Evolutionary conservation across 352 stramenopile species (phyloP), one percentile per base, ranked within the genome.

Genomic region (Phytophthora tubulina): DNA sequence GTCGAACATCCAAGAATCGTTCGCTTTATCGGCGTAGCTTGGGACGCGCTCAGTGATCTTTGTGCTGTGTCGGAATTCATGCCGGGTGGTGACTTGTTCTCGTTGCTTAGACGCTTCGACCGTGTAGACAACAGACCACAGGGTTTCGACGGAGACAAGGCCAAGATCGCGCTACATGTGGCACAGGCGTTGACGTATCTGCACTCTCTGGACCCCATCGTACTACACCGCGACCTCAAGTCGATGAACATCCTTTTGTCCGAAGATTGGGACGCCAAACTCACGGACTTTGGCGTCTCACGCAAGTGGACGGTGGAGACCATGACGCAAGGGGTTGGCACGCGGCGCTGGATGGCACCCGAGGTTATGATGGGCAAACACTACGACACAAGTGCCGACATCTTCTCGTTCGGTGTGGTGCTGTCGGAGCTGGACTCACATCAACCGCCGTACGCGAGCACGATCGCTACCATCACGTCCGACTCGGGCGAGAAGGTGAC

Each of bases 1-100:
- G 50, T 92, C 4, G 79, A 91, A 14, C 86, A 94, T 56, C 71
- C 78, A 9, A 67, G 76, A 9, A 89, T 94, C 15, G 81, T 92
- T 2, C 75, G 63, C 7, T 92, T 92, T 39, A 61, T 92, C 17
- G 86, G 81, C 5, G 78, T 86, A 14, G 77, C 81, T 6, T 91
- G 83, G 83, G 80, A 86, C 44, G 63, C 80, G 1, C 70, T 85
- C 42, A 78, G 51, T 15, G 79, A 86, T 36, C 52, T 88, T 32
- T 80, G 78, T 30, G 78, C 73, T 6, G 81, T 91, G 17, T 88
- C 81, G 7, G 83, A 91, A 61, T 79, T 85, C 50, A 88, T 91
- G 83, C 53, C 63, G 3, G 60, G 76, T 5, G 81, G 81, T 17
- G 81, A 91, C 55, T 66, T 91, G 44, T 75, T 77, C 32, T 63